A percentile compares a stretch with the other conserved stretches of the same genome.
These are phyloP conservation scores for Vanderwaltozyma tropicalis DNA, from an alignment of 805 yeast genomes.

Conservation along the genomic window DNA sequence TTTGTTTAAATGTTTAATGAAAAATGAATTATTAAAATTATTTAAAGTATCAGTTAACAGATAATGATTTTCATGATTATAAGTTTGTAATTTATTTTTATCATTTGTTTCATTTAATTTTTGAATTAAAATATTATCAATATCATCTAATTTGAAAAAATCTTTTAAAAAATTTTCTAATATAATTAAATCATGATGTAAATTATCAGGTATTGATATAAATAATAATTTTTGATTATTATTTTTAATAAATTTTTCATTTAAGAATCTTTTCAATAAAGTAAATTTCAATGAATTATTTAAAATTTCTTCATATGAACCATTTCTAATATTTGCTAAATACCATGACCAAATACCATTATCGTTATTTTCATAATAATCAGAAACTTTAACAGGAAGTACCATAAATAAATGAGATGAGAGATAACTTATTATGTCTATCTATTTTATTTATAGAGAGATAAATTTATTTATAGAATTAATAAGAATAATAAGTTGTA, in stretches of 20 bases:
- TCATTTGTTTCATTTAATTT: conserved; percentile 22
- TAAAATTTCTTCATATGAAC: conserved; percentile 29
- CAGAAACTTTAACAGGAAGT: conserved; percentile 17
- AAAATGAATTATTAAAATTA: conserved; percentile 17
- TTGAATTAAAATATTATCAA: conserved; percentile 21
- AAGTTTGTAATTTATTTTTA: conserved; percentile 1
- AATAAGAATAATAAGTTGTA: no score
- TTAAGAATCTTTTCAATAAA: conserved; percentile 23
- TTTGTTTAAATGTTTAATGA: background rate
- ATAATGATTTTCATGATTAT: conserved; percentile 28
- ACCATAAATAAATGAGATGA: no score
- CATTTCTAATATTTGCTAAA: conserved; percentile 26
- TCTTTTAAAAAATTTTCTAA: conserved; percentile 25
- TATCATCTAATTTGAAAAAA: conserved; percentile 23
- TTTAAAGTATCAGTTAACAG: conserved; percentile 22
- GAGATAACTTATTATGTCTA: no score
- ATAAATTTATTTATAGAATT: no score
- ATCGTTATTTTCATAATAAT: conserved; percentile 25
- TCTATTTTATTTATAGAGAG: no score
- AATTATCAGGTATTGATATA: conserved; percentile 26
- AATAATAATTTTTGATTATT: conserved; percentile 13
- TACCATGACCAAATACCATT: conserved; percentile 32
- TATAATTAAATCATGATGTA: conserved; percentile 22
- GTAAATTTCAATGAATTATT: conserved; percentile 20
- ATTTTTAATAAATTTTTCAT: conserved; percentile 13